Conservation (phyloP, 805 yeast genomes). For the Teunomyces cretensis region DNA sequence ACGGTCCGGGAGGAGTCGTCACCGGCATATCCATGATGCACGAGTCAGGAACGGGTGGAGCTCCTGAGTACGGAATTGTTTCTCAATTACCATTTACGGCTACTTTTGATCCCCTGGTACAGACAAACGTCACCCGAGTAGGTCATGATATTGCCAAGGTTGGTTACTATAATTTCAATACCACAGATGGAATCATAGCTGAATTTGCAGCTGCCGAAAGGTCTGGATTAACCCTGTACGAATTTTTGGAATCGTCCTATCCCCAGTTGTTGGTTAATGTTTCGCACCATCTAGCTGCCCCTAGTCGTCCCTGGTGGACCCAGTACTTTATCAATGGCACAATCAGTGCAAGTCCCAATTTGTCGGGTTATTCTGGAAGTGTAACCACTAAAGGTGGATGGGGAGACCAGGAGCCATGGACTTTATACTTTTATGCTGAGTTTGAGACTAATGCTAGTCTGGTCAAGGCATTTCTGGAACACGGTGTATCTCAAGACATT, state of each 20-base stretch:
- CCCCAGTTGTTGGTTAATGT: slow-evolving; percentile 25
- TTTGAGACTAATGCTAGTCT: slow-evolving; percentile 19
- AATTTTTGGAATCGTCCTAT: slow-evolving; percentile 11
- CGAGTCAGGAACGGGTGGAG: slow-evolving; percentile 41
- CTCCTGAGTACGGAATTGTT: slow-evolving; percentile 36
- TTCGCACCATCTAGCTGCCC: slow-evolving; percentile 27
- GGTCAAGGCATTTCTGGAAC: slow-evolving; percentile 14
- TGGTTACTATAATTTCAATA: slow-evolving; percentile 23
- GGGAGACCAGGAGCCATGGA: slow-evolving; percentile 29
- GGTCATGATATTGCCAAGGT: slow-evolving; percentile 20
- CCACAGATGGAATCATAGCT: slow-evolving; percentile 19
- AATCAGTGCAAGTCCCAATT: slow-evolving; percentile 13
- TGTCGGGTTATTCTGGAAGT: slow-evolving; percentile 22
- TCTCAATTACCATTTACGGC: slow-evolving; percentile 28
- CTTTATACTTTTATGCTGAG: slow-evolving; percentile 27
- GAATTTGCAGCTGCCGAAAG: slow-evolving; percentile 27
- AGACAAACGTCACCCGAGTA: slow-evolving; percentile 12
- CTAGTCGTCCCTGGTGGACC: slow-evolving; percentile 30
- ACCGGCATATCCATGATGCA: slow-evolving; percentile 38
- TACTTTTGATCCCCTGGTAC: slow-evolving; percentile 11
- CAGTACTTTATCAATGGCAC: slow-evolving; percentile 29
- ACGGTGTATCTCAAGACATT: neutral
- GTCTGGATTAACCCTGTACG: slow-evolving; percentile 25
- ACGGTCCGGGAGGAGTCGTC: slow-evolving; percentile 28
- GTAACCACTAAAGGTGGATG: slow-evolving; percentile 30